A percentile compares a stretch with the other conserved stretches of the same genome.
These are phyloP conservation scores for Hypomyces perniciosus DNA, from an alignment of 2,329 filamentous ascomycete species.

Conservation along the genomic window DNA sequence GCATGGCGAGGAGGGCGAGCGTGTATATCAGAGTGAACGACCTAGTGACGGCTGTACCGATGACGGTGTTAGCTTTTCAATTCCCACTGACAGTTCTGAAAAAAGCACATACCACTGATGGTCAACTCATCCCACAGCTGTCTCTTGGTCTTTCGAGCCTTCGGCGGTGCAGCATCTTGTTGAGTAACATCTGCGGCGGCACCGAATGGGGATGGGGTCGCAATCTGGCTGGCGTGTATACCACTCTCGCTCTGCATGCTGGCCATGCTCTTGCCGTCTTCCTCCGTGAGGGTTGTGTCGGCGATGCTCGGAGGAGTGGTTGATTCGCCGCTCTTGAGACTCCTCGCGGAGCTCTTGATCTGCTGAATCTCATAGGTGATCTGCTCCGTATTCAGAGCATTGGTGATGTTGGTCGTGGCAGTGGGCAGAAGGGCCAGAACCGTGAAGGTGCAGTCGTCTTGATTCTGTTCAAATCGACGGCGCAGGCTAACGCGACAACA, in stretches of 20 bases:
- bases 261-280: constrained; percentile 70
- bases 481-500: constrained; percentile 60
- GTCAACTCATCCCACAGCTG: constrained; percentile 98
- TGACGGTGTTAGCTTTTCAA: background rate
- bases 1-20: constrained; percentile 77
- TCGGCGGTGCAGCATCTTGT: constrained; percentile 37
- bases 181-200: constrained; percentile 27
- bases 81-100: background rate
- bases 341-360: constrained; percentile 67
- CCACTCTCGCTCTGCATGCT: constrained; percentile 78
- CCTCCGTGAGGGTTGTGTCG: constrained; percentile 71
- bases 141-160: constrained; percentile 69
- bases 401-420: constrained; percentile 81
- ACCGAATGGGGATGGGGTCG: constrained; percentile 47
- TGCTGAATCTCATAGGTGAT: constrained; percentile 91
- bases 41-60: constrained; percentile 68
- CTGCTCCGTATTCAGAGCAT: constrained; percentile 82
- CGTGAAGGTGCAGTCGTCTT: constrained; percentile 97
- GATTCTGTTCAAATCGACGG: constrained; percentile 95
- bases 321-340: constrained; percentile 47
- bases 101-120: constrained; percentile 67
- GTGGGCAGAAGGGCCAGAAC: constrained; percentile 93
- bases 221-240: constrained; percentile 73
- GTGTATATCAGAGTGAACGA: constrained; percentile 91
- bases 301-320: constrained; percentile 55